Evolutionary conservation across 1,139 yeast genomes (phyloP).

Genomic region (Geotrichum klebahnii): DNA sequence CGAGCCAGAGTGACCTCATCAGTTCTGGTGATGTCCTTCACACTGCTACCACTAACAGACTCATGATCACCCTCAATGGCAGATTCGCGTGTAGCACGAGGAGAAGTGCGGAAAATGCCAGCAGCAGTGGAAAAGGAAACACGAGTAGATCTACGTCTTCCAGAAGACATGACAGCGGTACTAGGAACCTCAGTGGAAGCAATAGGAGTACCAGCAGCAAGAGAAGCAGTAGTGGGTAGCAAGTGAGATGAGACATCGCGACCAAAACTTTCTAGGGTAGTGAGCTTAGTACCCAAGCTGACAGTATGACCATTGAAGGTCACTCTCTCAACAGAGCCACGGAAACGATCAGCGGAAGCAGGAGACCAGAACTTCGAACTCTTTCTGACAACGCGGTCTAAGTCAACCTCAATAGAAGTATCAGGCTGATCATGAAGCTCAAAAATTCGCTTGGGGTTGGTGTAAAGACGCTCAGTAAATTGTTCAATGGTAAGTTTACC

Average conservation of each 20-base stretch:
- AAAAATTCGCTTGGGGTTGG: constrained; percentile 78
- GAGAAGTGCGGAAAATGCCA: constrained; percentile 15
- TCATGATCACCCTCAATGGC: constrained; percentile 34
- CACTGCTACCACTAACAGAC: constrained; percentile 42
- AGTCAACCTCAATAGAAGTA: constrained; percentile 70
- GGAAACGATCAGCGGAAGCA: constrained; percentile 46
- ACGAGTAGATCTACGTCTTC: constrained; percentile 29
- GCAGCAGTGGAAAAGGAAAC: constrained; percentile 38
- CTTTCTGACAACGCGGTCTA: constrained; percentile 61
- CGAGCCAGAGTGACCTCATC: constrained; percentile 31
- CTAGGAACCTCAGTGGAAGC: constrained; percentile 21
- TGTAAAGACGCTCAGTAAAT: constrained; percentile 68
- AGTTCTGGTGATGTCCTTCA: constrained; percentile 25
- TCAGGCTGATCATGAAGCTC: constrained; percentile 76
- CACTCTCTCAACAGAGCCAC: constrained; percentile 87
- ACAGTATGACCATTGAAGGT: constrained; percentile 72
- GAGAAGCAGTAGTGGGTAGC: constrained; percentile 24
- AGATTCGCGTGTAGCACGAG: constrained; percentile 20
- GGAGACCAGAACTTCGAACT: constrained; percentile 51
- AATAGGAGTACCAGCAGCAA: constrained; percentile 21
- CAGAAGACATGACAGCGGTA: constrained; percentile 22
- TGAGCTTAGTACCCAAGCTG: constrained; percentile 74
- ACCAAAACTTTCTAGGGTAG: constrained; percentile 59
- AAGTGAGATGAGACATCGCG: constrained; percentile 36
- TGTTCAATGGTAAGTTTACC: constrained; percentile 70